Evolutionary conservation across 2,329 filamentous ascomycete genomes (phyloP), one percentile per base, ranked within the genome.

Genomic region (Teratosphaeria zuluensis): DNA sequence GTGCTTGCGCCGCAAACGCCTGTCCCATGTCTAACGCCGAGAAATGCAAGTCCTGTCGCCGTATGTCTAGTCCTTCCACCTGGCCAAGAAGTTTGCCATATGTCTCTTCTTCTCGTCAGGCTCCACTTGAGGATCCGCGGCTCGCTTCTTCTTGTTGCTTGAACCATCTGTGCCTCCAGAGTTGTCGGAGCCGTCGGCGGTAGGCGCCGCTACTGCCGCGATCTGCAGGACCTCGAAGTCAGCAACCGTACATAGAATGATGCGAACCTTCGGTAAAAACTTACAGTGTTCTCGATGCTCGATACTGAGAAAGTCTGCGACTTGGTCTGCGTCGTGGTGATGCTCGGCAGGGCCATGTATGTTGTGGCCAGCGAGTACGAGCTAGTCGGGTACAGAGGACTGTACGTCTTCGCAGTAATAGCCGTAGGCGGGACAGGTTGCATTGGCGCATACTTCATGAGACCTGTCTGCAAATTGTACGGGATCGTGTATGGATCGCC

Each of bases 361-460:
- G 79, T 74, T 6, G 73, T 80, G 2, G 82, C 82, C 62, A 84
- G 75, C 3, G 68, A 70, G 57, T 79, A 81, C 8, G 76, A 72
- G 63, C 82, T 85, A 3, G 81, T 82, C 1, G 84, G 81, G 65
- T 78, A 80, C 63, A 80, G 71, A 7, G 78, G 79, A 51, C 74
- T 77, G 14, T 75, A 72, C 4, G 72, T 73, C 64, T 78, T 81
- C 42, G 77, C 76, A 2, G 81, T 82, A 61, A 86, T 84, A 65
- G 81, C 81, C 4, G 80, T 84, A 11, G 78, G 77, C 1, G 83
- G 82, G n/a, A 79, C 73, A 55, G 78, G 77, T 61, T 84, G 81
- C 80, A 84, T 82, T 1, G 84, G 83, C 12, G 83, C 84, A 68
- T 83, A 86, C 66, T 79, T 79, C 3, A 80, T 84, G 32, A 75